These are phyloP conservation scores for Suillus clintonianus DNA, from an alignment of 768 basidiomycete genomes.

Conservation along the genomic window DNA sequence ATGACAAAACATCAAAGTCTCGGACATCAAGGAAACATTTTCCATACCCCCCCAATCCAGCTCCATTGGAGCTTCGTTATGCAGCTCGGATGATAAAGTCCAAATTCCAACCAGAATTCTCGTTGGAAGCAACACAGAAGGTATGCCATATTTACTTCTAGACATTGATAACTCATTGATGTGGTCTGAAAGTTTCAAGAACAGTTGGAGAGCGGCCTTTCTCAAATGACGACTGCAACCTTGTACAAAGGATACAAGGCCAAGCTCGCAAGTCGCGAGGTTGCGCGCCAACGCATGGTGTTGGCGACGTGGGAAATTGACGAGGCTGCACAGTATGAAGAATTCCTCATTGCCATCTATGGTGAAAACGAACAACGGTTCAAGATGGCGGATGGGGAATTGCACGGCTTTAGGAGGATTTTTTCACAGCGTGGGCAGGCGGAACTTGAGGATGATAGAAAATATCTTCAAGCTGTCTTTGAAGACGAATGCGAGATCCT, in stretches of 20 bases:
- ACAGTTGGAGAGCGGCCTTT: not conserved
- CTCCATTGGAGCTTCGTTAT: not conserved
- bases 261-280: not conserved
- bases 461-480: not conserved
- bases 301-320: not conserved
- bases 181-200: not conserved
- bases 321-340: not conserved
- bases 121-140: not conserved
- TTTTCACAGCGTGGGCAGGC: not conserved
- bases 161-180: not conserved
- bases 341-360: not conserved
- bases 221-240: not conserved
- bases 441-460: not conserved
- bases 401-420: not conserved
- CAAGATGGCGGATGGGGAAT: not conserved
- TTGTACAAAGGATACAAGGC: not conserved
- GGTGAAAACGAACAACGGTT: not conserved
- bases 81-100: not conserved
- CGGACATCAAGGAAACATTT: not conserved
- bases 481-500: not conserved
- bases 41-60: not conserved
- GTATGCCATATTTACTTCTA: not conserved
- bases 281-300: not conserved
- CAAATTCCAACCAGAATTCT: not conserved
- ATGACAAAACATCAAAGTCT: not conserved